These are phyloP conservation scores for Umbellularia californica DNA, from an alignment of 164 flowering plant genomes.

Conservation along the genomic window DNA sequence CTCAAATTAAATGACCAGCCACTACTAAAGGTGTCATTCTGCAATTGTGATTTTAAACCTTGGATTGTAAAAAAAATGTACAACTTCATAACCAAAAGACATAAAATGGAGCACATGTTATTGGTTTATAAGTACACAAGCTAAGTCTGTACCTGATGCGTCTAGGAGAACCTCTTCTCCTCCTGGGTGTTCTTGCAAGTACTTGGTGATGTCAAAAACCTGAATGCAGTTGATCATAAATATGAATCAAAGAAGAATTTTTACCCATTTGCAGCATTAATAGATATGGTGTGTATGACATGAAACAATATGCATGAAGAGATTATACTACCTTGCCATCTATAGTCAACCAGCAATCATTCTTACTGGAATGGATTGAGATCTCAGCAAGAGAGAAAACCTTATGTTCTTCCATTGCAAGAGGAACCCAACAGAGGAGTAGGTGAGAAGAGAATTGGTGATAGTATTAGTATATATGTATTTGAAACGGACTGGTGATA, in stretches of 20 bases:
- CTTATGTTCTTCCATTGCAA: slow-evolving; percentile 9
- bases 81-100: too few species aligned
- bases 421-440: background rate
- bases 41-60: too few species aligned
- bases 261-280: background rate
- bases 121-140: too few species aligned
- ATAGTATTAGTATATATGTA: too few species aligned
- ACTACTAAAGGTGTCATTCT: too few species aligned
- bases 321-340: slow-evolving; percentile 11
- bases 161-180: slow-evolving; percentile 19
- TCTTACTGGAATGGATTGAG: slow-evolving; percentile 15
- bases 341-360: slow-evolving; percentile 18
- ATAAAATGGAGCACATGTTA: too few species aligned
- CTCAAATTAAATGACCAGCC: too few species aligned
- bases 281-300: background rate
- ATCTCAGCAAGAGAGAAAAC: slow-evolving; percentile 15
- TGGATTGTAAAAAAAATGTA: too few species aligned
- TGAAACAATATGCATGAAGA: background rate
- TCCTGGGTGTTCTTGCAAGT: slow-evolving; percentile 24
- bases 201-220: slow-evolving; percentile 20
- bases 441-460: background rate
- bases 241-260: background rate
- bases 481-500: too few species aligned
- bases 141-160: slow-evolving; percentile 13
- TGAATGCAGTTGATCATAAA: background rate